Conservation (phyloP, 352 stramenopile genomes). For the Globisporangium recalcitrans region DNA sequence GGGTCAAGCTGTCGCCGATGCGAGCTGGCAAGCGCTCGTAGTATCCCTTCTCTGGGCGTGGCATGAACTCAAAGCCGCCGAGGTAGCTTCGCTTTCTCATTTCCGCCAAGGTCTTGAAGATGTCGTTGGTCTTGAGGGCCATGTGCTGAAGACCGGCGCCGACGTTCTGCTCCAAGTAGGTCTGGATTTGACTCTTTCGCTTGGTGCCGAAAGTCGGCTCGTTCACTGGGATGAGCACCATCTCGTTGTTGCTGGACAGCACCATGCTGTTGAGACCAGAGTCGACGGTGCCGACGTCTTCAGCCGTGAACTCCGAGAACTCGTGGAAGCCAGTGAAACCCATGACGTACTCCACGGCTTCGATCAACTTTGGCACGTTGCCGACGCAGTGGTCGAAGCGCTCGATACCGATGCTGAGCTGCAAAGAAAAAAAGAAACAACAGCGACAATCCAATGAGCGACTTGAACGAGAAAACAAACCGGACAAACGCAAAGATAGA, state of each 20-base stretch:
- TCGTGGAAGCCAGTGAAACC: slow-evolving; percentile 85
- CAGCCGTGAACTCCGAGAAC: slow-evolving; percentile 93
- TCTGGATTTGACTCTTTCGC: slow-evolving; percentile 95
- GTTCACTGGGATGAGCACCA: slow-evolving; percentile 94
- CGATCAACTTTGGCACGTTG: slow-evolving; percentile 88
- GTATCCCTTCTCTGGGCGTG: slow-evolving; percentile 80
- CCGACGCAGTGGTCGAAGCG: slow-evolving; percentile 88
- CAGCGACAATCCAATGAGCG: not conserved
- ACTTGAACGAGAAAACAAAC: not conserved
- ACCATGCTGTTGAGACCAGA: slow-evolving; percentile 95
- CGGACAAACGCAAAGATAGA: too few species aligned
- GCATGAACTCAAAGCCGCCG: slow-evolving; percentile 86
- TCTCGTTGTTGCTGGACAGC: slow-evolving; percentile 90
- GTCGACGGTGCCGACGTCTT: slow-evolving; percentile 94
- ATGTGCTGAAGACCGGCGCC: slow-evolving; percentile 94
- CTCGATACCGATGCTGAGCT: slow-evolving; percentile 73
- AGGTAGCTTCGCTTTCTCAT: slow-evolving; percentile 72
- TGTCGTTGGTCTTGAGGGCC: slow-evolving; percentile 95
- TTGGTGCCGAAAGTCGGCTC: slow-evolving; percentile 92
- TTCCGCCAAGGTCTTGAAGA: slow-evolving; percentile 90
- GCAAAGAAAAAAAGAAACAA: slow-evolving; percentile 13
- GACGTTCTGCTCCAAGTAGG: slow-evolving; percentile 94
- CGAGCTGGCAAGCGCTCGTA: slow-evolving; percentile 86
- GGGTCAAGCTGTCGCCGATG: slow-evolving; percentile 74
- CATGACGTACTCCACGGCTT: slow-evolving; percentile 82